Evolutionary conservation across 371 early-diverging fungal species (phyloP), one percentile per base, ranked within the genome.

Genomic region (Haplosporangium sp.): DNA sequence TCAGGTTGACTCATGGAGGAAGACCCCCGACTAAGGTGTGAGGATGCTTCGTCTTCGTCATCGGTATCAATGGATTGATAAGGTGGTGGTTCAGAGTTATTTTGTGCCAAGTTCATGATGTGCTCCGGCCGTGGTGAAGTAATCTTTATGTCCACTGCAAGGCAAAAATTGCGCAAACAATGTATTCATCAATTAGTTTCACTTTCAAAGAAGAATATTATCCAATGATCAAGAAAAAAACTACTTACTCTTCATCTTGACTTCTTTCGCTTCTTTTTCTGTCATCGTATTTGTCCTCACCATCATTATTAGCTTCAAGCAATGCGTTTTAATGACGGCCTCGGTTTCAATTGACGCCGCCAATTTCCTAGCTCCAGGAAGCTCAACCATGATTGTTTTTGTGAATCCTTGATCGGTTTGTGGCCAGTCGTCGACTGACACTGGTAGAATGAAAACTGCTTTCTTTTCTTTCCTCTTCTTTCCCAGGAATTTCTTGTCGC

Each of bases 271-370:
- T 35, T 78, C 79, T 52, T 69, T 73, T 3, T 69, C 79, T 2
- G 67, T 13, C 48, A 40, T 55, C 4, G 65, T 44, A 35, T 45
- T 69, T 10, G 79, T 78, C 17, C 67, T 56, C 40, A 73, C 66
- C 70, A 45, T 73, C 79, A 78, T 78, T 55, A 78, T 78, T 20
- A 78, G 57, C 67, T 78, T 78, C 40, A 78, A 48, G 40, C 66
- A 59, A 34, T 78, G 71, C 9, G 48, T 63, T 65, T 78, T 78
- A 61, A 40, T 38, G 11, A 78, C 7, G 1, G 74, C 47, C 7
- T 63, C 58, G 20, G 57, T 73, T 11, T 78, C 70, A 19, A 73
- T 42, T 2, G 73, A 42, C 9, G 67, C 64, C 1, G 79, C 69
- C 55, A 78, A 27, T 53, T 62, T 53, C 20, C 64, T 62, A n/a